phyloP scores from a whole-genome alignment of 2,329 filamentous ascomycete genomes.

The Diaporthe sp. region DNA sequence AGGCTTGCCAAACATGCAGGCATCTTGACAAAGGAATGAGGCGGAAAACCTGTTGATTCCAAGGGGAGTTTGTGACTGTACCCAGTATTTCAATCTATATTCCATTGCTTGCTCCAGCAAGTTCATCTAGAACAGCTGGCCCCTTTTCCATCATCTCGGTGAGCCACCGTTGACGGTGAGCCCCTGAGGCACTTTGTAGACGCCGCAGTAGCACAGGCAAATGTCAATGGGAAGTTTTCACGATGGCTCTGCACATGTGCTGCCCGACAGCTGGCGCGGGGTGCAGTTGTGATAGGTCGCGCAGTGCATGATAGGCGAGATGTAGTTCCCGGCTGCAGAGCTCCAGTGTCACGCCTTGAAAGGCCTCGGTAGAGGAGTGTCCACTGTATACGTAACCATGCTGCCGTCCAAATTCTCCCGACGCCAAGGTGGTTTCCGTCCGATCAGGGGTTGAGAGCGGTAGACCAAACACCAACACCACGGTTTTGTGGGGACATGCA shows the following conservation, averaged over 20 bases:
- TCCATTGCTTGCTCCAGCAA: conserved; percentile 27
- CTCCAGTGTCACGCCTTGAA: conserved; percentile 4
- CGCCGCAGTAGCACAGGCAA: background rate
- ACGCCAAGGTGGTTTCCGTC: conserved; percentile 17
- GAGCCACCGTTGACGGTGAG: conserved; percentile 12
- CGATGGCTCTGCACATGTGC: background rate
- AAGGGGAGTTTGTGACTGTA: background rate
- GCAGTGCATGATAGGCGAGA: background rate
- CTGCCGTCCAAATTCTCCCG: conserved; percentile 3
- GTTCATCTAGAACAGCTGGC: background rate
- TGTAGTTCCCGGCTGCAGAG: background rate
- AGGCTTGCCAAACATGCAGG: background rate
- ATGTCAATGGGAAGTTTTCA: too few relatives aligned
- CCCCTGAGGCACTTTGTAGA: background rate
- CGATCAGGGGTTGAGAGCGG: conserved; percentile 12
- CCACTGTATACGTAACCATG: conserved; percentile 24
- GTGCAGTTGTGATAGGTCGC: background rate
- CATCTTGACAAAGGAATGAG: conserved; percentile 8
- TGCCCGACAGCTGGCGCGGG: background rate
- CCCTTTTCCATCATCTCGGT: background rate
- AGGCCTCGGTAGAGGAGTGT: background rate
- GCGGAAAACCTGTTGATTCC: background rate
- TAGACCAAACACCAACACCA: conserved; percentile 16
- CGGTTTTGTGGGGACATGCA: conserved; percentile 18
- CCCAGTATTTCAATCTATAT: conserved; percentile 33